Base-by-base conservation (phyloP, 1,139 yeast species). In the Lodderomyces oxycetoniae region DNA sequence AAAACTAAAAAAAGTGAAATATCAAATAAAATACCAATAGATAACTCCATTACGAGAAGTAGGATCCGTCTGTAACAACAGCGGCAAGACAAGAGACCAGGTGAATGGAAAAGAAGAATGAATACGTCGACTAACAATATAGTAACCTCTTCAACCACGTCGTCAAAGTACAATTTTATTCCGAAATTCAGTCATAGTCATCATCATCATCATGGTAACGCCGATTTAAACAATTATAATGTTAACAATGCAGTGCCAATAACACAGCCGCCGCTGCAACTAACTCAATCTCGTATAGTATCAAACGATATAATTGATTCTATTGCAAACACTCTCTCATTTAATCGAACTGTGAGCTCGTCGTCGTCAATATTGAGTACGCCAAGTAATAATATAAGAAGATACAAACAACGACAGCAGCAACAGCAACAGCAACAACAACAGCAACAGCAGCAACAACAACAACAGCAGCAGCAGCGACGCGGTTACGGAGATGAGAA, bases 351-450 rank as follows among this genome's bases (percentile, higher is more conserved):
- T 2, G 43, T 55, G 5, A 48, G 55, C 19, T 57, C 63, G 6
- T 59, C 67, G 3, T 61, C 68, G 1, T 58, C 64, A 4, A 57
- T 59, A 44, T 48, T 60, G 22, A 57, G 63, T 35, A 56, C 64
- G 1, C 66, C 66, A 4, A 58, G 63, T 35, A 57, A 57, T 34
- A 51, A 55, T 33, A 56, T 57, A 28, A 45, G 61, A 32, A 49
- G 55, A 30, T 46, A 45, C 16, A 53, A 51, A 38, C 49, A 45
- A 26, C 54, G 49, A 32, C 52, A 43, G 35, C 50, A 44, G 27
- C 47, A 37, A 35, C 49, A 45, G 30, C 43, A 41, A 27, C 44
- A 35, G 32, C 37, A 37, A 33, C 41, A 36, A 35, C 43, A 32
- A 30, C 44, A 40, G 33, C 41, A 39, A 17, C 45, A 26, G 31